A percentile compares a stretch with the other conserved stretches of the same genome.
These are phyloP conservation scores for Clausena lansium DNA, from an alignment of 345 rosid species.

Conservation along the genomic window DNA sequence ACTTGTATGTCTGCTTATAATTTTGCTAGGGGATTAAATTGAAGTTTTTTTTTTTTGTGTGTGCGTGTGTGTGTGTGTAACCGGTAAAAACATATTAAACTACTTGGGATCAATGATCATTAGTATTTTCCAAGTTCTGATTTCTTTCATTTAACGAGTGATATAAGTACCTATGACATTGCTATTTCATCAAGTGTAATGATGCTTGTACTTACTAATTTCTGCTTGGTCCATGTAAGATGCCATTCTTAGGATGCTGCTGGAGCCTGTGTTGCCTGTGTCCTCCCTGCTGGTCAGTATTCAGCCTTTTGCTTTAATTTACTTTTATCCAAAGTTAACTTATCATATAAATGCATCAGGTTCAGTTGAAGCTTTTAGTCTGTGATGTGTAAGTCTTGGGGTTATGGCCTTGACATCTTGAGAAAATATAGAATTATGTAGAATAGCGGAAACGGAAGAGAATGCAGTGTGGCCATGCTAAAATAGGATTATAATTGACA, in stretches of 20 bases:
- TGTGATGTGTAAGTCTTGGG: not conserved
- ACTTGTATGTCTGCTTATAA: not conserved
- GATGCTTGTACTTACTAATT: conserved; percentile 7
- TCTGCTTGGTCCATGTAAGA: conserved; percentile 33
- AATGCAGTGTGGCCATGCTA: not conserved
- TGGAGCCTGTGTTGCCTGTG: conserved; percentile 58
- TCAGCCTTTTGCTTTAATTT: conserved; percentile 7
- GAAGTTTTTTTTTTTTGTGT: too few species aligned
- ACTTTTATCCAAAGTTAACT: not conserved
- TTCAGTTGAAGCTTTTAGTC: not conserved
- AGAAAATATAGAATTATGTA: not conserved
- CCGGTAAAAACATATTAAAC: not conserved
- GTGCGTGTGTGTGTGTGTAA: too few species aligned
- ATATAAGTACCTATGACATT: not conserved
- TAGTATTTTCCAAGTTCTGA: not conserved
- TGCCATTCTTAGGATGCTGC: conserved; percentile 52
- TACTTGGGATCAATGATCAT: not conserved
- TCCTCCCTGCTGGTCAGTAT: conserved; percentile 51
- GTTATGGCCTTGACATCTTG: not conserved
- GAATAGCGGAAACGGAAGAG: not conserved
- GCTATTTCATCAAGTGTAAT: not conserved
- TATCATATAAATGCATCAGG: not conserved
- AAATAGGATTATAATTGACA: not conserved
- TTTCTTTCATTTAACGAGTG: not conserved
- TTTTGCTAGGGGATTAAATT: not conserved